phyloP scores from a whole-genome alignment of 2,329 filamentous ascomycete species.

The Septoria linicola region DNA sequence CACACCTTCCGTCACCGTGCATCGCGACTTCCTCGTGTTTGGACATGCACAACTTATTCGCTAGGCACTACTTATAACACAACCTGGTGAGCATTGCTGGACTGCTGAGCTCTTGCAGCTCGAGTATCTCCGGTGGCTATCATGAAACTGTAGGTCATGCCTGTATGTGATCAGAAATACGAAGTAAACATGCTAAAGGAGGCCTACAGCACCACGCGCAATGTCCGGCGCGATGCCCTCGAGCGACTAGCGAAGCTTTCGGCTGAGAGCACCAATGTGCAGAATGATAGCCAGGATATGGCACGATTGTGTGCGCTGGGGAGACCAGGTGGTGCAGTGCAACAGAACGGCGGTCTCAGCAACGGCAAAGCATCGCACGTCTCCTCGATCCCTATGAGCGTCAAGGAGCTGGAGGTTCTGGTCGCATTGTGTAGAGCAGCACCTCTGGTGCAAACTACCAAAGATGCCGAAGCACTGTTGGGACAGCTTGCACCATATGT shows the following conservation, averaged over 20 bases:
- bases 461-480: constrained; percentile 76
- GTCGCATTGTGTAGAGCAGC: constrained; percentile 89
- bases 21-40: too few relatives aligned
- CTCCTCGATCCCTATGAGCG: constrained; percentile 48
- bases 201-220: constrained; percentile 24
- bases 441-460: constrained; percentile 65
- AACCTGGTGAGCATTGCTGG: too few relatives aligned
- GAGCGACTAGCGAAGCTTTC: constrained; percentile 52
- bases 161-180: too few relatives aligned
- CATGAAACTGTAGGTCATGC: constrained; percentile 6
- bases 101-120: too few relatives aligned
- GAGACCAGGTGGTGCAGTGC: background rate
- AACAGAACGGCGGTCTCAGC: constrained; percentile 19
- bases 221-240: constrained; percentile 50
- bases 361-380: constrained; percentile 16
- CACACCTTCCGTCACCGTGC: too few relatives aligned
- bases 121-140: background rate
- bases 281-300: constrained; percentile 38
- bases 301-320: constrained; percentile 44
- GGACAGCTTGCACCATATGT: constrained; percentile 80
- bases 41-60: too few relatives aligned
- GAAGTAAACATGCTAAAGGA: constrained; percentile 9
- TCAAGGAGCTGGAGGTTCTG: constrained; percentile 88
- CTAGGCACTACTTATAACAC: too few relatives aligned
- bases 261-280: constrained; percentile 38